Evolutionary conservation across 164 flowering plant genomes (phyloP).

Genomic region (Piper longum): DNA sequence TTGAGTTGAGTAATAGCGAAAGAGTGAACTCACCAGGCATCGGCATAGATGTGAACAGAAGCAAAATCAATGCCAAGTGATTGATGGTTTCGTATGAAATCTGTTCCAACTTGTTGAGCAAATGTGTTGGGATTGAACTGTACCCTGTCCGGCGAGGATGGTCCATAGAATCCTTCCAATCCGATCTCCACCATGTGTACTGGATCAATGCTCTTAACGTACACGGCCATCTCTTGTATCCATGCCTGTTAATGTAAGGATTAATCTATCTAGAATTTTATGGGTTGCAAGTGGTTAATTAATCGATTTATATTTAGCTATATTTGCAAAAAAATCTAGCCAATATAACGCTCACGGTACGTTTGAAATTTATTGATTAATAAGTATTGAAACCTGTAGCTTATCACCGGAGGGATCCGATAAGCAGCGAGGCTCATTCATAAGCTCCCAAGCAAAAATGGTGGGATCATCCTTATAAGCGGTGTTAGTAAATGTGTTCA

Average conservation of each 20-base stretch:
- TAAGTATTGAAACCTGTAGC: constrained; percentile 40
- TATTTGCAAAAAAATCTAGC: too few species aligned
- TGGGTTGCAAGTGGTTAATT: too few species aligned
- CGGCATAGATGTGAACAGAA: constrained; percentile 76
- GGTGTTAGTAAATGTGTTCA: constrained; percentile 64
- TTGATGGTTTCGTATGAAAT: constrained; percentile 73
- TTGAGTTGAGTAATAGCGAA: neutral
- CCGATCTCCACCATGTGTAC: constrained; percentile 78
- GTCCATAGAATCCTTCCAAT: constrained; percentile 86
- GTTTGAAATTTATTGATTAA: neutral
- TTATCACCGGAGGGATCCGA: constrained; percentile 15
- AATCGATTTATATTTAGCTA: too few species aligned
- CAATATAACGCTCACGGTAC: neutral
- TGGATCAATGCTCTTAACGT: constrained; percentile 67
- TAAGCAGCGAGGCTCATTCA: constrained; percentile 17
- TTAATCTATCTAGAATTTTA: too few species aligned
- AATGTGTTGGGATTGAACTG: constrained; percentile 65
- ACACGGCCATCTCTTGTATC: constrained; percentile 80
- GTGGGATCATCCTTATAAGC: constrained; percentile 95
- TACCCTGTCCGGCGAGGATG: constrained; percentile 52
- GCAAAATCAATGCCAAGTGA: constrained; percentile 85
- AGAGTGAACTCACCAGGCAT: constrained; percentile 46
- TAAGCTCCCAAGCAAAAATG: constrained; percentile 53
- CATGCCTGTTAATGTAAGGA: constrained; percentile 30
- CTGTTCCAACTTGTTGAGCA: constrained; percentile 82